phyloP scores from a whole-genome alignment of 345 rosid species.

The Eucalyptus camaldulensis region DNA sequence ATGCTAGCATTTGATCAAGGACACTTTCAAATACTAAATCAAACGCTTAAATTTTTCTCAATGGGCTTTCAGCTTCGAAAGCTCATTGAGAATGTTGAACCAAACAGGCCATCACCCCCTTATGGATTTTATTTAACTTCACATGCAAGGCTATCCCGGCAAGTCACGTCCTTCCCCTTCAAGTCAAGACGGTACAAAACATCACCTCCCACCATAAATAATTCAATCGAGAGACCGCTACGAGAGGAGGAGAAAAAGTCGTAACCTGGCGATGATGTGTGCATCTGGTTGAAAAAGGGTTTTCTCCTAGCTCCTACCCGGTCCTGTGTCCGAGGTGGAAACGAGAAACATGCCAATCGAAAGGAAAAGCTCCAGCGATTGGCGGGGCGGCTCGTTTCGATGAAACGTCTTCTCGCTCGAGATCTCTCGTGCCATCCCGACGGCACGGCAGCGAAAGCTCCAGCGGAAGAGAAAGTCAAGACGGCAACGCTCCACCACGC shows the following conservation, averaged over 20 bases:
- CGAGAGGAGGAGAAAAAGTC: background rate
- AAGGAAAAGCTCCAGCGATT: background rate
- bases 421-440: background rate
- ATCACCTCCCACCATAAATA: background rate
- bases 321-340: background rate
- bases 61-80: too few species aligned
- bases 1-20: too few species aligned
- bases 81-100: too few species aligned
- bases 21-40: accelerated
- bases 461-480: background rate
- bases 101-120: background rate
- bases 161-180: background rate
- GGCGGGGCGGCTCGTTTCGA: background rate
- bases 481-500: background rate
- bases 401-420: background rate
- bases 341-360: background rate
- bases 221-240: background rate
- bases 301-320: background rate
- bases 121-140: background rate
- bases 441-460: too few species aligned
- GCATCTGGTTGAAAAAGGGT: background rate
- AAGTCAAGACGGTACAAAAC: background rate
- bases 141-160: background rate
- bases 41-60: too few species aligned
- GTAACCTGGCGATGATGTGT: background rate